A percentile compares a stretch with the other conserved stretches of the same genome.
Evolutionary conservation across 352 stramenopile genomes (phyloP).

Genomic region (Pythium aquatile): DNA sequence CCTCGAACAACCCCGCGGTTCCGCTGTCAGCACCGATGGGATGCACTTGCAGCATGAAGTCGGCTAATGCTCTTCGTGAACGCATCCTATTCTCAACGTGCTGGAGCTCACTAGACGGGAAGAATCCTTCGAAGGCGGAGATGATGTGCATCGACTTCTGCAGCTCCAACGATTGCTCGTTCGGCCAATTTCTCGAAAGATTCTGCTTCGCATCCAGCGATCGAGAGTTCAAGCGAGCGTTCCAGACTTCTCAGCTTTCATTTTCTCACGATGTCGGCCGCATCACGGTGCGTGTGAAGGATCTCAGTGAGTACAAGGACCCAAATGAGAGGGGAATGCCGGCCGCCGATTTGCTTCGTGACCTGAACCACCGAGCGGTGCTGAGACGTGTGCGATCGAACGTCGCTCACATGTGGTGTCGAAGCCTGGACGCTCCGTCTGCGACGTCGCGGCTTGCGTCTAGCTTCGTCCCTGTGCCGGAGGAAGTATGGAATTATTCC

Average conservation of each 20-base stretch:
- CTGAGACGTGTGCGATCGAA: constrained; percentile 60
- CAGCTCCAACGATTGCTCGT: constrained; percentile 77
- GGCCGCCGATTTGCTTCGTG: constrained; percentile 52
- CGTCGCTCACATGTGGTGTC: constrained; percentile 68
- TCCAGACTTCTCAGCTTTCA: constrained; percentile 74
- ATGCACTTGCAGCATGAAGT: constrained; percentile 68
- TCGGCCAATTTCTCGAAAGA: constrained; percentile 78
- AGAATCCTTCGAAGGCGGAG: constrained; percentile 76
- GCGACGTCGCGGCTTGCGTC: constrained; percentile 36
- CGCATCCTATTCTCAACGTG: constrained; percentile 83
- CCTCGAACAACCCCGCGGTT: constrained; percentile 5
- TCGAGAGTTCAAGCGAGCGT: constrained; percentile 75
- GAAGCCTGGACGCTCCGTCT: constrained; percentile 33
- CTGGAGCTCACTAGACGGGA: constrained; percentile 77
- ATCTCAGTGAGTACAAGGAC: constrained; percentile 70
- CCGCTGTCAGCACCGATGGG: constrained; percentile 22
- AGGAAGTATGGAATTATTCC: constrained; percentile 81
- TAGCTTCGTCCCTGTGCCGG: constrained; percentile 56
- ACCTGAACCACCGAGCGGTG: constrained; percentile 61
- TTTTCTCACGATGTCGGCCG: constrained; percentile 83
- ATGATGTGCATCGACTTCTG: constrained; percentile 91
- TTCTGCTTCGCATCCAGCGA: constrained; percentile 77
- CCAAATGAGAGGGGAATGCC: constrained; percentile 47
- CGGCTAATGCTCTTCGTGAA: constrained; percentile 55
- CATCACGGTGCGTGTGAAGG: constrained; percentile 68